Evolutionary conservation across 2,329 filamentous ascomycete species (phyloP), one percentile per base, ranked within the genome.

Genomic region (Botrytis porri): DNA sequence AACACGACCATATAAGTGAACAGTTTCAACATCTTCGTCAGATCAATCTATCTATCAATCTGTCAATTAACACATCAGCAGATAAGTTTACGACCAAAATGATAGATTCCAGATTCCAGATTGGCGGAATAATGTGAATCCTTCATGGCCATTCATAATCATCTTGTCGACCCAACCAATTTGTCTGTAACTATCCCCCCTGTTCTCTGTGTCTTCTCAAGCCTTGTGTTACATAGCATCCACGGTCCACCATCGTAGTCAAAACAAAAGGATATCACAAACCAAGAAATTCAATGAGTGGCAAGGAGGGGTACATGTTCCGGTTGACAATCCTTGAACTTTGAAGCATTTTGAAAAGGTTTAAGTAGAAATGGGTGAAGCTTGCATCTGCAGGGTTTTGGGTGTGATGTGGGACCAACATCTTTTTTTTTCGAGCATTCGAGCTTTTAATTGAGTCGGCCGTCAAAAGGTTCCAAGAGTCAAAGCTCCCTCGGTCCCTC

Each of bases 331-430:
- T 35, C 62, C 62, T 64, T 64, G 39, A 64, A 12, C 62, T n/a
- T 45, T 14, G 62, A 20, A 1, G 2, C 25, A 22, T 20, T 18
- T 64, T 14, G 41, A 64, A 64, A 32, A 35, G 62, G 62, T 1
- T 22, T 64, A 35, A 35, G 62, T 25, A 22, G 29, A 20, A 32
- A 20, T 64, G 62, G 41, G 41, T 64, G 43, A 35, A 66, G 63
- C 43, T 51, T 66, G 63, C 43, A 66, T 66, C 63, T 51, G 63
- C 63, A 66, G 63, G 63, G 63, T 45, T 64, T 29, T 43, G 32
- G 29, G 41, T 64, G n/a, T 10, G n/a, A 45, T 41, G n/a, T 64
- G 39, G 61, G 61, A 32, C 61, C 22, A 45, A 29, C 37, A 63
- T 18, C 35, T 39, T 62, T 62, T 59, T 20, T n/a, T 54, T 54